Conservation (phyloP, 2,329 filamentous ascomycete genomes). For the Beauveria medogensis region DNA sequence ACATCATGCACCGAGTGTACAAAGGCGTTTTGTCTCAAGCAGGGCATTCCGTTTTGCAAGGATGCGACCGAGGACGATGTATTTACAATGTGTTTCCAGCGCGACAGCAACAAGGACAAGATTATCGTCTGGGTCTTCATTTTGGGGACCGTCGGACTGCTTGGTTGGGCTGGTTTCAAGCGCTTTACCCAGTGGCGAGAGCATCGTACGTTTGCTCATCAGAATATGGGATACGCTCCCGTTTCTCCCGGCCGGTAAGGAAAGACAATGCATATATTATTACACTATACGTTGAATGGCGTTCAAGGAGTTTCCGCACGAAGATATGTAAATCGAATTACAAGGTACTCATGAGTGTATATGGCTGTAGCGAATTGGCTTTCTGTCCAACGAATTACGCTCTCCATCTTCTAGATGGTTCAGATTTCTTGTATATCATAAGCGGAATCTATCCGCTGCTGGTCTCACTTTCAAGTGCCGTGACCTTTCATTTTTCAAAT, state of each 20-base stretch:
- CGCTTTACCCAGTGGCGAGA: conserved; percentile 36
- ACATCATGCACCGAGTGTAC: conserved; percentile 54
- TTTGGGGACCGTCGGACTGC: conserved; percentile 46
- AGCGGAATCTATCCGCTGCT: not conserved
- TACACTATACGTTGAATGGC: not conserved
- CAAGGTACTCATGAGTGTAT: not conserved
- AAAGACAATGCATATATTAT: conserved; percentile 11
- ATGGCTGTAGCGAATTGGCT: not conserved
- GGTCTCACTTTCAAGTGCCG: not conserved
- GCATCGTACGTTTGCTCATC: conserved; percentile 22
- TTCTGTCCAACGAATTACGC: not conserved
- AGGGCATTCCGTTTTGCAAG: conserved; percentile 55
- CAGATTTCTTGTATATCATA: not conserved
- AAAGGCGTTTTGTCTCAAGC: conserved; percentile 53
- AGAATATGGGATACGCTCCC: conserved; percentile 22
- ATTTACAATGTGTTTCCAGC: conserved; percentile 56
- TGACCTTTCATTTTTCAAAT: not conserved
- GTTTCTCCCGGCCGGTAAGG: conserved; percentile 16
- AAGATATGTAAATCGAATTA: not conserved
- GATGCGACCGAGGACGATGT: conserved; percentile 54
- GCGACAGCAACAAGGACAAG: conserved; percentile 58
- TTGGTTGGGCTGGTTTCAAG: conserved; percentile 52
- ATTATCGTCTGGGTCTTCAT: conserved; percentile 60
- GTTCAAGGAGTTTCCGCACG: not conserved
- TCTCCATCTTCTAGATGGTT: not conserved